Conservation (phyloP, 352 stramenopile species). For the Stephanocyclus meneghinianus region DNA sequence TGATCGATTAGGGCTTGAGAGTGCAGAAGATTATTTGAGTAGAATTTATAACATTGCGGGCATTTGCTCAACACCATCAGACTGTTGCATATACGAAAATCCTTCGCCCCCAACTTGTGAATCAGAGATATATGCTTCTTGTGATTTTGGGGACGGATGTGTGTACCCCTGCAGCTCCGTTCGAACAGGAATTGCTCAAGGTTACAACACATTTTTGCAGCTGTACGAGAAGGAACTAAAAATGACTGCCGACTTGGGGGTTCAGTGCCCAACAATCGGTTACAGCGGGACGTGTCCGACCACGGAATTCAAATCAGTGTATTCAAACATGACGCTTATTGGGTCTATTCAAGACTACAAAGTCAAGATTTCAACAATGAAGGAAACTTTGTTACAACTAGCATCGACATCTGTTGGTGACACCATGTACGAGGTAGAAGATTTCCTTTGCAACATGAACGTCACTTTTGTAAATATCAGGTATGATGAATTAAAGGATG, state of each 20-base stretch:
- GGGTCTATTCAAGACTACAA: conserved; percentile 43
- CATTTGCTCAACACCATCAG: conserved; percentile 25
- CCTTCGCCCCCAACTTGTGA: conserved; percentile 18
- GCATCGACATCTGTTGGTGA: conserved; percentile 58
- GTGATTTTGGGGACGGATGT: conserved; percentile 53
- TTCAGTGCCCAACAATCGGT: conserved; percentile 32
- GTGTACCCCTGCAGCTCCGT: conserved; percentile 44
- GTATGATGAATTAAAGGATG: conserved; percentile 46
- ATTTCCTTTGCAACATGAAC: conserved; percentile 69
- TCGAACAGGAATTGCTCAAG: conserved; percentile 39
- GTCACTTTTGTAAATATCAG: conserved; percentile 49
- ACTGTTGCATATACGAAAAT: conserved; percentile 37
- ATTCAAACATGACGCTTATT: conserved; percentile 49
- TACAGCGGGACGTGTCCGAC: conserved; percentile 43
- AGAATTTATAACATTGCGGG: conserved; percentile 56
- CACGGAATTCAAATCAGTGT: conserved; percentile 29
- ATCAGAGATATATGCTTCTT: conserved; percentile 37
- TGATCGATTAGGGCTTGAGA: conserved; percentile 29
- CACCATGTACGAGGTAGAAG: conserved; percentile 58
- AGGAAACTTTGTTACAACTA: conserved; percentile 49
- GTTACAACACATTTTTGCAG: conserved; percentile 29
- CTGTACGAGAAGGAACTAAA: conserved; percentile 33
- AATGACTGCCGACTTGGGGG: conserved; percentile 56
- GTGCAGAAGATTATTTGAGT: conserved; percentile 34
- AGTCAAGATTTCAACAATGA: conserved; percentile 43